These are phyloP conservation scores for Phyllosticta ampelicida DNA, from an alignment of 2,329 filamentous ascomycete species.

Conservation along the genomic window DNA sequence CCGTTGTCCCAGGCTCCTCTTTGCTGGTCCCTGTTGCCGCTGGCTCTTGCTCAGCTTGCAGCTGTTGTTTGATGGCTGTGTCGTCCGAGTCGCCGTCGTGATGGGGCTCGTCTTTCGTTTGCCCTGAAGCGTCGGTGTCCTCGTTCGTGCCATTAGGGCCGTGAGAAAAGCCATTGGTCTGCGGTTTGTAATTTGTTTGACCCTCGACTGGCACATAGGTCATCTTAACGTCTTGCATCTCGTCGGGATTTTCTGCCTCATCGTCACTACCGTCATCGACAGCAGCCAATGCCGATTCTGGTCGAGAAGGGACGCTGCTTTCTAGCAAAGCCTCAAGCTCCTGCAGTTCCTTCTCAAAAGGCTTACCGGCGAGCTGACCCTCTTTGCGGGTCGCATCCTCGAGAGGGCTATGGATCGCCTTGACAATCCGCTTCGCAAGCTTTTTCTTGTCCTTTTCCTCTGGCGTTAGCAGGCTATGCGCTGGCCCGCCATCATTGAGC, in stretches of 20 bases:
- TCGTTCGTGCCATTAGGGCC: conserved; percentile 11
- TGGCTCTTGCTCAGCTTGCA: conserved; percentile 1
- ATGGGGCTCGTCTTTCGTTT: conserved; percentile 33
- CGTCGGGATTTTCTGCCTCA: conserved; percentile 1
- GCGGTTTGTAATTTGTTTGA: conserved; percentile 7
- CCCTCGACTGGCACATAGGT: conserved; percentile 1
- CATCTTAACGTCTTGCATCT: conserved; percentile 10
- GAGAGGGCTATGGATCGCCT: conserved; percentile 65
- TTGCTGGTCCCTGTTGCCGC: neutral
- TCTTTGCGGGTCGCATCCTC: conserved; percentile 70
- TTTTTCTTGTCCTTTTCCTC: conserved; percentile 75
- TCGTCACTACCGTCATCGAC: conserved; percentile 14
- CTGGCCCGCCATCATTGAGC: conserved; percentile 27
- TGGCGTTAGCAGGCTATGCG: conserved; percentile 32
- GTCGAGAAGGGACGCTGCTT: conserved; percentile 45
- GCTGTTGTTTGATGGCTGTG: conserved; percentile 2
- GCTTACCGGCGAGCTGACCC: conserved; percentile 63
- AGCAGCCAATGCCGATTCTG: conserved; percentile 32
- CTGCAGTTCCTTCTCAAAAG: conserved; percentile 53
- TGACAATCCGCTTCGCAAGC: conserved; percentile 82
- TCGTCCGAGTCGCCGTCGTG: conserved; percentile 18
- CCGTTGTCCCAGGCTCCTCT: neutral
- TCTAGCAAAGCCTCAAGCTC: conserved; percentile 67
- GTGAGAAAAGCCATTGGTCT: conserved; percentile 9
- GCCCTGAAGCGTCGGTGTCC: conserved; percentile 1